Conservation (phyloP, 164 flowering plant genomes). For the Liquidambar formosana region DNA sequence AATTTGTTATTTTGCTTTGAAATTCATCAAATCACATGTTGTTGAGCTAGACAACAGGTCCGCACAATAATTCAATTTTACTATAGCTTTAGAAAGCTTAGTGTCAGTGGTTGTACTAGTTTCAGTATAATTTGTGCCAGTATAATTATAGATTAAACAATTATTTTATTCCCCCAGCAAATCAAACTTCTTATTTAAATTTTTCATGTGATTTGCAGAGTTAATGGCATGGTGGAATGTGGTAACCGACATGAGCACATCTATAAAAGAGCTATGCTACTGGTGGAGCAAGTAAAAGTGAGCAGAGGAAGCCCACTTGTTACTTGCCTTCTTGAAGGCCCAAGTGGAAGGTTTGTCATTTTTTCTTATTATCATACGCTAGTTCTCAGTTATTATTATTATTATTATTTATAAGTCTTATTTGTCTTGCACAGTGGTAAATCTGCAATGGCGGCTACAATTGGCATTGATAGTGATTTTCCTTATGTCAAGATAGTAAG, state of each 20-base stretch:
- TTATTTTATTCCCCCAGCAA: no score
- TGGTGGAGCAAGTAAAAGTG: conserved; percentile 44
- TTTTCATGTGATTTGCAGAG: no score
- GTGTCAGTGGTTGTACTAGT: neutral
- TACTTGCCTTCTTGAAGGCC: conserved; percentile 96
- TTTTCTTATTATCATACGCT: neutral
- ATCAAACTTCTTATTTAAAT: no score
- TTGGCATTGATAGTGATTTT: conserved; percentile 93
- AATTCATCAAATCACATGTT: neutral
- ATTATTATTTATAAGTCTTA: neutral
- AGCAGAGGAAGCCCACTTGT: conserved; percentile 91
- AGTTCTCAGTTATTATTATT: no score
- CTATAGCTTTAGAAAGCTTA: neutral
- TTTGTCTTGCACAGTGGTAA: conserved; percentile 74
- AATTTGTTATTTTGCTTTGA: neutral
- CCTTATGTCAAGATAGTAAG: conserved; percentile 97
- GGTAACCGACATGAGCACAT: neutral
- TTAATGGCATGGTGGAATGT: neutral
- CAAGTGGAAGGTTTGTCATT: conserved; percentile 77
- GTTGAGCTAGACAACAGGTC: neutral
- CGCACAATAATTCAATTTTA: neutral
- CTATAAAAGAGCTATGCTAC: neutral
- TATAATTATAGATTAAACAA: no score
- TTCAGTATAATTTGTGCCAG: neutral
- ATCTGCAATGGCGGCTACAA: conserved; percentile 89